Conservation (phyloP, 2,329 filamentous ascomycete species). For the Penicillium sp. region DNA sequence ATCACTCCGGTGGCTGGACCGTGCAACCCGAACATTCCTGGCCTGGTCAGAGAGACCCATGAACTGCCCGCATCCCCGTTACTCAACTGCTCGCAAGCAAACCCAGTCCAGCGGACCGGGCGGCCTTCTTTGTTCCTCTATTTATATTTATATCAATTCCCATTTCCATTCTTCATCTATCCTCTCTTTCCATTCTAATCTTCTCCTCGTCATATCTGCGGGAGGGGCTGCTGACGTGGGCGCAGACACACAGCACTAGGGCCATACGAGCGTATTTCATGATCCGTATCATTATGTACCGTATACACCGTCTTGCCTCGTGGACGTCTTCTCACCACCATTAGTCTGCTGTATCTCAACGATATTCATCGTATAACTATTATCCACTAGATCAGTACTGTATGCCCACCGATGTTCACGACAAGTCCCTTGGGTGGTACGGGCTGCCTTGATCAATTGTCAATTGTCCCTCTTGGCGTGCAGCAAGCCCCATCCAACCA, state of each 20-base stretch:
- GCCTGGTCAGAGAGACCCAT: conserved; percentile 4
- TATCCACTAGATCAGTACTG: too few relatives aligned
- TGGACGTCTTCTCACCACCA: too few relatives aligned
- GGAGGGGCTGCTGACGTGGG: conserved; percentile 3
- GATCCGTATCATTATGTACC: too few relatives aligned
- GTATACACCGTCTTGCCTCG: too few relatives aligned
- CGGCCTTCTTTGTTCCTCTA: conserved; percentile 13
- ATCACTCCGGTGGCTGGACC: conserved; percentile 1
- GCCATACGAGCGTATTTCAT: not conserved
- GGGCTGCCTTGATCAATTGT: too few relatives aligned
- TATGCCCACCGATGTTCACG: too few relatives aligned
- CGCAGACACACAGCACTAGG: conserved; percentile 1
- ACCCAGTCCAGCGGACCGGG: conserved; percentile 32
- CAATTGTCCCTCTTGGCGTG: not conserved
- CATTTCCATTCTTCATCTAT: too few relatives aligned
- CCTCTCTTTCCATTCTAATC: conserved; percentile 2
- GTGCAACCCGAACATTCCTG: conserved; percentile 9
- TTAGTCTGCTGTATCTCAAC: too few relatives aligned
- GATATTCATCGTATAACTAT: too few relatives aligned
- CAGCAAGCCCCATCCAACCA: not conserved
- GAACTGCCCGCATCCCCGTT: conserved; percentile 16
- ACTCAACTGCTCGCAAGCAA: conserved; percentile 11
- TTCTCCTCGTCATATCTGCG: not conserved
- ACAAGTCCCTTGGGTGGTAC: too few relatives aligned
- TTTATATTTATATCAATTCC: too few relatives aligned